A percentile compares a stretch with the other conserved stretches of the same genome.
Conservation (phyloP, 2,329 filamentous ascomycete genomes). For the Fusarium nurragi region DNA sequence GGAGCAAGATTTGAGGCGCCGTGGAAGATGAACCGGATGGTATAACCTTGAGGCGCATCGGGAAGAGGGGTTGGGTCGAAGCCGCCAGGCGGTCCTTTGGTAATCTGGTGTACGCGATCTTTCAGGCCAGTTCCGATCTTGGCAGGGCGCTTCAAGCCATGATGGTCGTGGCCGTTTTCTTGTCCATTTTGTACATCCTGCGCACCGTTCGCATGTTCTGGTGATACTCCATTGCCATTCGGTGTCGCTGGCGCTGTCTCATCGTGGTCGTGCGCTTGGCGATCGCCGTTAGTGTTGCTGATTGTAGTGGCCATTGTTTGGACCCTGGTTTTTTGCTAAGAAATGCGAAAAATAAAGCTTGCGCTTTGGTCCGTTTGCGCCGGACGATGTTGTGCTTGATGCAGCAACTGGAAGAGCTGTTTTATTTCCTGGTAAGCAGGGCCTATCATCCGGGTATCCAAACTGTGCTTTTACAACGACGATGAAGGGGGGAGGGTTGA, state of each 20-base stretch:
- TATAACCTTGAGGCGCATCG: slow-evolving; percentile 79
- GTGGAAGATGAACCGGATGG: slow-evolving; percentile 85
- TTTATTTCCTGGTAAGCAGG: slow-evolving; percentile 1
- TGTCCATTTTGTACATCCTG: slow-evolving; percentile 4
- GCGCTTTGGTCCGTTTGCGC: slow-evolving; percentile 19
- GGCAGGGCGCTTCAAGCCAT: slow-evolving; percentile 10
- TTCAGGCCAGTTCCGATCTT: slow-evolving; percentile 38
- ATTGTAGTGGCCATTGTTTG: slow-evolving; percentile 31
- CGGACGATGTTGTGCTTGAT: background rate
- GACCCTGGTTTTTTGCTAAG: slow-evolving; percentile 9
- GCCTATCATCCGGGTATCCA: slow-evolving; percentile 3
- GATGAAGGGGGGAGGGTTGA: slow-evolving; percentile 13
- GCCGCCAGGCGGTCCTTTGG: slow-evolving; percentile 71
- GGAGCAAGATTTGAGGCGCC: slow-evolving; percentile 82
- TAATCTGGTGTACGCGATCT: slow-evolving; percentile 40
- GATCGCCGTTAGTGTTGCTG: slow-evolving; percentile 13
- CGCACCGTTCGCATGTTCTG: slow-evolving; percentile 6
- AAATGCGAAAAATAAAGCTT: slow-evolving; percentile 5
- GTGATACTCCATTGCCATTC: slow-evolving; percentile 5
- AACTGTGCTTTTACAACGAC: background rate
- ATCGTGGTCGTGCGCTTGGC: slow-evolving; percentile 24
- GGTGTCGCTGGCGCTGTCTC: slow-evolving; percentile 3
- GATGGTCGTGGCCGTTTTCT: slow-evolving; percentile 18
- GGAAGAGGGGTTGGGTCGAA: slow-evolving; percentile 84
- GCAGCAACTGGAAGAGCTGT: background rate